Evolutionary conservation across 345 rosid species (phyloP).

Genomic region (Sonneratia alba): DNA sequence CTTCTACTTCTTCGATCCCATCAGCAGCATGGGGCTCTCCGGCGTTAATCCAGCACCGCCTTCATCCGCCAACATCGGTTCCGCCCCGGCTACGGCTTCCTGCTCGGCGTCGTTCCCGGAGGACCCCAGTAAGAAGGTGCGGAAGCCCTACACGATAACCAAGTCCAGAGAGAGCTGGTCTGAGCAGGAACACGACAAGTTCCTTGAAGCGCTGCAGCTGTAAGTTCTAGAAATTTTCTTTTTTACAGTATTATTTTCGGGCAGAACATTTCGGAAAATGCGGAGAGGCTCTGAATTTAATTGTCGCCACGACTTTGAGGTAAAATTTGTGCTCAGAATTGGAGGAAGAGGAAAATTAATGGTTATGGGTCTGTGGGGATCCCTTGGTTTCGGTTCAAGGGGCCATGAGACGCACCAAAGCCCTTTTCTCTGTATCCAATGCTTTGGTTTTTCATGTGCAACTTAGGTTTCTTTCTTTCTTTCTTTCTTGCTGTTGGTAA

Average conservation of each 20-base stretch:
- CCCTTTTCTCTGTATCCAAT: too few species aligned
- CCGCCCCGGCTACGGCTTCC: constrained; percentile 3
- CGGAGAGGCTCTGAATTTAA: neutral
- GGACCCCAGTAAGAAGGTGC: constrained; percentile 59
- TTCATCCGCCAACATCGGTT: constrained; percentile 8
- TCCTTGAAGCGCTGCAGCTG: constrained; percentile 93
- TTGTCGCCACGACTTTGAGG: neutral
- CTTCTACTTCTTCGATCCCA: constrained; percentile 53
- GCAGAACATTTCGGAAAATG: neutral
- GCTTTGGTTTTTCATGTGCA: too few species aligned
- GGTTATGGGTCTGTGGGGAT: too few species aligned
- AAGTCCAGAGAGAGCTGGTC: constrained; percentile 98
- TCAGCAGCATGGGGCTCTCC: constrained; percentile 31
- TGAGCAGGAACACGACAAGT: constrained; percentile 88
- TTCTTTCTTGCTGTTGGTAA: too few species aligned
- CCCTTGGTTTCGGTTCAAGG: too few species aligned
- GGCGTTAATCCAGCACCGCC: constrained; percentile 24
- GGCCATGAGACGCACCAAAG: too few species aligned
- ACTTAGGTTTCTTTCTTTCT: too few species aligned
- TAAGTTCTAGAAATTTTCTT: constrained; percentile 18
- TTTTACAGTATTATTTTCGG: neutral
- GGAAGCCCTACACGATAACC: constrained; percentile 88
- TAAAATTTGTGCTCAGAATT: too few species aligned
- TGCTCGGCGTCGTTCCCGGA: constrained; percentile 30
- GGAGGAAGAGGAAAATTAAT: too few species aligned